A percentile compares a stretch with the other conserved stretches of the same genome.
phyloP scores from a whole-genome alignment of 352 stramenopile species.

The Plasmopara viticola region DNA sequence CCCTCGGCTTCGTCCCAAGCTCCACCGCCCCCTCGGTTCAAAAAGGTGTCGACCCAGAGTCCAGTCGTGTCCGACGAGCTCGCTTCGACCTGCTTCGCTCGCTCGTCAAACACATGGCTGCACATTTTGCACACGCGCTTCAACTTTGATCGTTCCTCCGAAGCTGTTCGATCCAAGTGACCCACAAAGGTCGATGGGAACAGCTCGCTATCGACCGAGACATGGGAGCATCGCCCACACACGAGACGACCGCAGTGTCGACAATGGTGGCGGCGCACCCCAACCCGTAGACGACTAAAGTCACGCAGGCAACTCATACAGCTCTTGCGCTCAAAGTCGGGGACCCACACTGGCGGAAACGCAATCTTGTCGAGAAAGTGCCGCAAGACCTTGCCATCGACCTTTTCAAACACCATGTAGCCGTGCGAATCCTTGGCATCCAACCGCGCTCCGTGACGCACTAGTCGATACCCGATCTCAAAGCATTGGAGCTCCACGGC shows the following conservation, averaged over 20 bases:
- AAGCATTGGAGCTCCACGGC: conserved; percentile 60
- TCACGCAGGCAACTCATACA: conserved; percentile 80
- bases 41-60: conserved; percentile 53
- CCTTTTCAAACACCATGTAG: conserved; percentile 82
- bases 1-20: conserved; percentile 61
- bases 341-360: conserved; percentile 76
- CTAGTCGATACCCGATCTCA: conserved; percentile 72
- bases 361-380: conserved; percentile 73
- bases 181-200: conserved; percentile 61
- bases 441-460: conserved; percentile 69
- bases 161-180: conserved; percentile 30
- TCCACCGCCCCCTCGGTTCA: conserved; percentile 50
- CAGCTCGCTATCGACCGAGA: conserved; percentile 61
- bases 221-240: conserved; percentile 70
- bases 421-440: conserved; percentile 69
- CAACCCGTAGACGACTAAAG: conserved; percentile 57
- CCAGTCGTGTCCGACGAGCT: conserved; percentile 18
- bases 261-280: conserved; percentile 77
- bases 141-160: conserved; percentile 39
- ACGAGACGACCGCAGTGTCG: conserved; percentile 78
- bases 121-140: conserved; percentile 76
- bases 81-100: conserved; percentile 35
- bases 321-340: conserved; percentile 54
- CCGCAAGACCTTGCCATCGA: conserved; percentile 62
- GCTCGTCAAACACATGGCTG: conserved; percentile 68